A percentile compares a stretch with the other conserved stretches of the same genome.
Evolutionary conservation across 345 rosid species (phyloP).

Genomic region (Arabidopsis thaliana): DNA sequence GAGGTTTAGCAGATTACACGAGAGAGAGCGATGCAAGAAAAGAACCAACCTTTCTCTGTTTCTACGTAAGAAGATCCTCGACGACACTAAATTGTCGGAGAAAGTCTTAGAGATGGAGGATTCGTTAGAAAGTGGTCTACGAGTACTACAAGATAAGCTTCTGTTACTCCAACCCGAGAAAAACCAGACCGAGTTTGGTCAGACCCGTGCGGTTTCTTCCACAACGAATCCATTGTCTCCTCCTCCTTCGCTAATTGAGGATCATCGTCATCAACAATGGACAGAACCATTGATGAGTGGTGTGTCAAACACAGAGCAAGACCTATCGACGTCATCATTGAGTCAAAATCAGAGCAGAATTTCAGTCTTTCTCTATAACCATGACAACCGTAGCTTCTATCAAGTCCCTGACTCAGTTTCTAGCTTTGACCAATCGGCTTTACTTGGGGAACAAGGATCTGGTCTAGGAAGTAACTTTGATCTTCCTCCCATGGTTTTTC

Average conservation of each 20-base stretch:
- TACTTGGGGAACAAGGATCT: neutral
- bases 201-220: neutral
- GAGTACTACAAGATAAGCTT: neutral
- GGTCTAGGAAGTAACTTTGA: neutral
- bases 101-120: neutral
- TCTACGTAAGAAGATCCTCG: neutral
- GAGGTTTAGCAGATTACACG: neutral
- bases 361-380: neutral
- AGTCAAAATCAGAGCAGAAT: neutral
- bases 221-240: neutral
- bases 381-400: neutral
- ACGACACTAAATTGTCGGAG: neutral
- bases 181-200: neutral
- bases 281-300: neutral
- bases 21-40: slow-evolving; percentile 6
- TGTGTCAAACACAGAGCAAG: neutral
- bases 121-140: neutral
- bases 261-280: neutral
- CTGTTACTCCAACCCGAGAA: neutral
- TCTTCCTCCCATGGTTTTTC: neutral
- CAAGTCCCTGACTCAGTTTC: neutral
- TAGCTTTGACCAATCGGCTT: neutral
- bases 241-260: no score
- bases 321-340: neutral
- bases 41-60: slow-evolving; percentile 8